These are phyloP conservation scores for Aspergillus alliaceus DNA, from an alignment of 2,329 filamentous ascomycete genomes.

Conservation along the genomic window DNA sequence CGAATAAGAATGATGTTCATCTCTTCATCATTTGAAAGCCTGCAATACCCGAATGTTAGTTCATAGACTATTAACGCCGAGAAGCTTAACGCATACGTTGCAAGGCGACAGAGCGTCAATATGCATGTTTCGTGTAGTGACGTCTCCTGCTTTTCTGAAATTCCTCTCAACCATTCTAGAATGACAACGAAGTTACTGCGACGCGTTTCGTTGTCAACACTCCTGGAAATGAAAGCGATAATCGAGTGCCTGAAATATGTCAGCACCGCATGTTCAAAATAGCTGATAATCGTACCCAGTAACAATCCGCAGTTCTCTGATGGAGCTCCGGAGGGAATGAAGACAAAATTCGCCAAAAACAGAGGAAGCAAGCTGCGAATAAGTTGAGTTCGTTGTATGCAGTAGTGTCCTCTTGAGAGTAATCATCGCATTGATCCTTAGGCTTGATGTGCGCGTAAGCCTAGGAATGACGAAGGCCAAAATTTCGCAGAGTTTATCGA, in stretches of 20 bases:
- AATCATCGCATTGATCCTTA: slow-evolving; percentile 70
- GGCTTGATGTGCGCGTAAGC: slow-evolving; percentile 53
- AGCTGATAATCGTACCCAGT: slow-evolving; percentile 56
- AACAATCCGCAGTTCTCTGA: slow-evolving; percentile 80
- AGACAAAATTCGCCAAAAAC: slow-evolving; percentile 77
- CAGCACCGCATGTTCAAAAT: slow-evolving; percentile 1
- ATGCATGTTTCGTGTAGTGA: slow-evolving; percentile 80
- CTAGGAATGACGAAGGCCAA: slow-evolving; percentile 43
- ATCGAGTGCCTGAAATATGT: slow-evolving; percentile 56
- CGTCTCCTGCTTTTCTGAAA: slow-evolving; percentile 68
- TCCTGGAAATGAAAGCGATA: slow-evolving; percentile 61
- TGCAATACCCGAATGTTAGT: slow-evolving; percentile 29
- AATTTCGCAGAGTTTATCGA: slow-evolving; percentile 42
- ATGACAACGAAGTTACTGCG: slow-evolving; percentile 67
- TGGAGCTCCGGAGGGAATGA: slow-evolving; percentile 76
- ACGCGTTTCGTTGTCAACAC: slow-evolving; percentile 49
- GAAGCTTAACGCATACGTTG: slow-evolving; percentile 52
- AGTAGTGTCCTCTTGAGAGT: slow-evolving; percentile 67
- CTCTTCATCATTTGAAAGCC: slow-evolving; percentile 74
- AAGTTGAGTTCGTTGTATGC: slow-evolving; percentile 60
- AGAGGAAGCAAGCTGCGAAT: slow-evolving; percentile 69
- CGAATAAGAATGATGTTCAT: slow-evolving; percentile 82
- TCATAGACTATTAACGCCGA: background rate
- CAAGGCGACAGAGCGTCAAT: slow-evolving; percentile 81
- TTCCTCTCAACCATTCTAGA: slow-evolving; percentile 68